Evolutionary conservation across 371 early-diverging fungal genomes (phyloP), one percentile per base, ranked within the genome.

Genomic region (Mortierella sp.): DNA sequence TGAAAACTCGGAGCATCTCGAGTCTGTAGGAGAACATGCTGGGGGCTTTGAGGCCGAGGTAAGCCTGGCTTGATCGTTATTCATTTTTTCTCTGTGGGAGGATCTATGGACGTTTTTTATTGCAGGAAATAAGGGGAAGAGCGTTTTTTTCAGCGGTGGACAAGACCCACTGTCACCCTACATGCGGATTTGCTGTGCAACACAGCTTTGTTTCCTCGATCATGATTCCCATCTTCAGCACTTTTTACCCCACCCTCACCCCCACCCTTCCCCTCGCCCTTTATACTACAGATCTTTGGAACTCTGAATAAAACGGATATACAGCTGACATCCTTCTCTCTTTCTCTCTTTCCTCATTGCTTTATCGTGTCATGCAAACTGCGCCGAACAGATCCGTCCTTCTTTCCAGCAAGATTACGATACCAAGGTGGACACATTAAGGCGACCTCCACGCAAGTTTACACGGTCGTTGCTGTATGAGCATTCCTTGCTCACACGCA

Each of bases 21-120:
- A 67, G 16, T 34, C 54, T 16, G 47, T 8, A n/a, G 54, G 50
- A 27, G 68, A 56, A 24, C 60, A 60, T 37, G 50, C 60, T 54
- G 57, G 57, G 51, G 70, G 62, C 60, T 54, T 61, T 49, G 65
- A 41, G 45, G 77, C 77, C 66, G 77, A 76, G 77, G 77, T 76
- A 76, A 76, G 77, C 64, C 50, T 76, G 74, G 67, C 57, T 50
- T 67, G 58, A 72, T 31, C 40, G 55, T 45, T 60, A 37, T 62
- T 40, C 14, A 41, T 25, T 34, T 40, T 41, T 54, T 46, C 28
- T 47, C 29, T 21, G 45, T n/a, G 29, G 10, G 34, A 21, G 12
- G 41, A 9, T 16, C n/a, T 5, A 8, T 28, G 50, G 17, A 34
- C n/a, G n/a, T n/a, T n/a, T n/a, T n/a, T n/a, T 34, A 34, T 10